Conservation (phyloP, 2,329 filamentous ascomycete species). For the Colletotrichum musae region DNA sequence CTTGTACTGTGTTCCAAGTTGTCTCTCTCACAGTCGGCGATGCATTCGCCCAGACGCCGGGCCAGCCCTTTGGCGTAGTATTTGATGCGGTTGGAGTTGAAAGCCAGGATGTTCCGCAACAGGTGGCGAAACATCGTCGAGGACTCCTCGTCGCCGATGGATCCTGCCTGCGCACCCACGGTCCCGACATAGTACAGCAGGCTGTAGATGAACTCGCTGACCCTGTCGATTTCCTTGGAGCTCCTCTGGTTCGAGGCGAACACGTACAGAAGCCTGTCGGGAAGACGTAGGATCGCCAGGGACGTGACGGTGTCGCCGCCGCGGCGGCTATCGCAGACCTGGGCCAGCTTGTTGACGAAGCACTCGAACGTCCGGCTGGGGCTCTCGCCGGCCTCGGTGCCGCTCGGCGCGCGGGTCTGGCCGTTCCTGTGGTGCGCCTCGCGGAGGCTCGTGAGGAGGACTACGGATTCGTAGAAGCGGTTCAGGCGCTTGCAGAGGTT, state of each 20-base stretch:
- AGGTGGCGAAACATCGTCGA: neutral
- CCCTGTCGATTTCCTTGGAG: neutral
- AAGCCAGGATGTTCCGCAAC: constrained; percentile 4
- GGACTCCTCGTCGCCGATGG: neutral
- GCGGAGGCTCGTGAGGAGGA: constrained; percentile 46
- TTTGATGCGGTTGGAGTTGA: neutral
- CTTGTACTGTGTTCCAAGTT: neutral
- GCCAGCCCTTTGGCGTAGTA: neutral
- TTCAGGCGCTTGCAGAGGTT: constrained; percentile 33
- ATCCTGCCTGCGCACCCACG: neutral
- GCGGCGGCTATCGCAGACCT: constrained; percentile 49
- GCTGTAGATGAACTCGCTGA: neutral
- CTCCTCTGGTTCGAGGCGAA: constrained; percentile 49
- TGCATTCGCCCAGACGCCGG: neutral
- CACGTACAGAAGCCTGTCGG: constrained; percentile 47
- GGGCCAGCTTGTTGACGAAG: constrained; percentile 51
- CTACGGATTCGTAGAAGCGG: constrained; percentile 49
- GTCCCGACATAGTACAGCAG: neutral
- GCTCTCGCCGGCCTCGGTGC: constrained; percentile 11
- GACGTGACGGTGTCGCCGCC: constrained; percentile 50
- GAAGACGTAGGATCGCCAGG: constrained; percentile 47
- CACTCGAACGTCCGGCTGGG: constrained; percentile 45
- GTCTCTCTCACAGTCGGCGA: neutral
- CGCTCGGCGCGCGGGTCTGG: neutral
- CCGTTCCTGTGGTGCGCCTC: constrained; percentile 33